Base-by-base conservation (phyloP, 495 filamentous ascomycete genomes). In the Neurospora sp. region DNA sequence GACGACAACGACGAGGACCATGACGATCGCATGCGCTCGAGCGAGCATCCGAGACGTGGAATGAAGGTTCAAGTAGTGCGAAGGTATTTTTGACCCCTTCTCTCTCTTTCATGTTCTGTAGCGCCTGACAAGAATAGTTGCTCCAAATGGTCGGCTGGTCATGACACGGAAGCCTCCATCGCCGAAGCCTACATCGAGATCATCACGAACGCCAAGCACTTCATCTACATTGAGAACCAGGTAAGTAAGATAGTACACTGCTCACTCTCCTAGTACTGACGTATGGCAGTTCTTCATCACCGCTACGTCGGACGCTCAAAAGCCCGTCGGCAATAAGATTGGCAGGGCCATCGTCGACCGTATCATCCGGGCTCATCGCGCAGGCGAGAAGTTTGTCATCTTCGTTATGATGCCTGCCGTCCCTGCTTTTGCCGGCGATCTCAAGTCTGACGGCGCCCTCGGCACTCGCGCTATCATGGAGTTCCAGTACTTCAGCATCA, bases 391-490 rank as follows among this genome's bases (percentile, higher is more conserved):
- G 71, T 98, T 92, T 84, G 93, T 93, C 78, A 88, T 97, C 69
- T 87, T 97, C 44, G 89, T 98, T 37, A 82, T 93, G 70, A 97
- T 98, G 78, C 95, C 95, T 0, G 89, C 93, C 3, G 89, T 98
- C 3, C 95, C 95, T 4, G 95, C 87, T 20, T 98, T 98, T 77
- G 94, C 94, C 3, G 95, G 95, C 22, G 94, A 98, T 78, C 82
- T 98, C 53, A 85, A 90, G 68, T 89, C 89, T 14, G 92, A 97
- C 18, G 91, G 89, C 7, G 90, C 90, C 53, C 88, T 97, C 3
- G 92, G 93, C 9, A 97, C 95, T 12, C 87, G 95, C 2, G 94
- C 94, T 0, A 97, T 98, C 80, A 97, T 98, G 93, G 93, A 97
- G 80, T 97, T 92, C 83, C 81, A 82, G 68, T 81, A 97, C 81